phyloP scores from a whole-genome alignment of 306 rosid genomes.

The Dryas drummondii region DNA sequence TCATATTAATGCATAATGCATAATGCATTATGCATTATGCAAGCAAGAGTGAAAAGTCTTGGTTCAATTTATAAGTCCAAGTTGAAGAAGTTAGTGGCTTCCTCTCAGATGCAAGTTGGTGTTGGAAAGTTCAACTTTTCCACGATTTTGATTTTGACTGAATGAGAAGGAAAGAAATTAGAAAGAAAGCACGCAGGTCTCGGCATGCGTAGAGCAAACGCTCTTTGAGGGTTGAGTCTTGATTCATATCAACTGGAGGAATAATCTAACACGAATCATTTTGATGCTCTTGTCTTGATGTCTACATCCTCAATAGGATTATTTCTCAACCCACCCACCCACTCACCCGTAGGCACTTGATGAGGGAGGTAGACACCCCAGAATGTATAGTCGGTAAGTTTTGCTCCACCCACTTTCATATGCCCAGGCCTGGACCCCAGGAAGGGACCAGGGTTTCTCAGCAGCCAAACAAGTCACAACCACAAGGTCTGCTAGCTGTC shows the following conservation, averaged over 20 bases:
- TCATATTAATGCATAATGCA: no score
- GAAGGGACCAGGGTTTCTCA: no score
- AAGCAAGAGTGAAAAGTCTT: not conserved
- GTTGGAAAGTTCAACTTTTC: no score
- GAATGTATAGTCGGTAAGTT: no score
- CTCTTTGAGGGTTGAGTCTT: not conserved
- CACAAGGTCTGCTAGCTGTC: no score
- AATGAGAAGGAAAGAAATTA: not conserved
- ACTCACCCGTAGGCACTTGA: no score
- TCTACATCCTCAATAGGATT: not conserved
- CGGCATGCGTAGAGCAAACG: slow-evolving; percentile 3
- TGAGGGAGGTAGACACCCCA: no score
- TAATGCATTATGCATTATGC: not conserved
- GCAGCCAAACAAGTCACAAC: no score
- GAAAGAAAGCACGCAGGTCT: not conserved
- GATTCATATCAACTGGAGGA: not conserved
- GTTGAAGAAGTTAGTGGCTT: not conserved
- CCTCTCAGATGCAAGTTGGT: no score
- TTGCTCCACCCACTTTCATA: no score
- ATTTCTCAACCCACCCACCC: no score
- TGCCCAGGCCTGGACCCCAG: no score
- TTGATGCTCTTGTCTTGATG: not conserved
- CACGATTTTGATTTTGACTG: not conserved
- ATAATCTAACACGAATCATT: not conserved
- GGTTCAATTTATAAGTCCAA: not conserved